Percentiles rank a stretch among this genome's conserved stretches.
These are phyloP conservation scores for Penicillium roqueforti DNA, from an alignment of 495 filamentous ascomycete genomes.

Conservation along the genomic window DNA sequence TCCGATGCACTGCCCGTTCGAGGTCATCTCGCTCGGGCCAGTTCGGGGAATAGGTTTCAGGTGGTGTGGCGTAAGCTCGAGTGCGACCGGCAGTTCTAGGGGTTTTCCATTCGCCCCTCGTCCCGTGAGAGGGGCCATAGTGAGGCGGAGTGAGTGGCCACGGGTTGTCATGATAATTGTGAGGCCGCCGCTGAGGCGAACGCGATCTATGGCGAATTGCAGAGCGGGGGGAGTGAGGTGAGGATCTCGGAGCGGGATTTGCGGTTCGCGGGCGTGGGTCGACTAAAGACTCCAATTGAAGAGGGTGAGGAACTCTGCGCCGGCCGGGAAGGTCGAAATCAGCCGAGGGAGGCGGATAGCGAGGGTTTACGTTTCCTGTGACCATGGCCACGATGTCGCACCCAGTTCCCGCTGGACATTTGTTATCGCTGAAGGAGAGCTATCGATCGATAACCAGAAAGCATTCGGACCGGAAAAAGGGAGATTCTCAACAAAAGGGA, in stretches of 20 bases:
- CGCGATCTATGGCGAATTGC: constrained; percentile 23
- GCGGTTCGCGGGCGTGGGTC: constrained; percentile 30
- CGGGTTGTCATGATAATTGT: constrained; percentile 24
- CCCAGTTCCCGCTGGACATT: constrained; percentile 47
- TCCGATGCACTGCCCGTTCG: constrained; percentile 29
- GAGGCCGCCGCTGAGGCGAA: constrained; percentile 26
- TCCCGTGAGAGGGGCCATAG: constrained; percentile 18
- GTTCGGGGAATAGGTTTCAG: constrained; percentile 19
- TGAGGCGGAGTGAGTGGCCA: constrained; percentile 30
- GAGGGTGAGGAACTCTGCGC: constrained; percentile 32
- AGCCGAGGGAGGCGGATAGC: constrained; percentile 34
- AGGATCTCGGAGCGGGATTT: constrained; percentile 19
- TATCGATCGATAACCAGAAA: background rate
- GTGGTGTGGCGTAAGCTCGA: constrained; percentile 19
- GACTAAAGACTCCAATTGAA: constrained; percentile 34
- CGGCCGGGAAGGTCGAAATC: constrained; percentile 34
- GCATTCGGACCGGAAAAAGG: constrained; percentile 1
- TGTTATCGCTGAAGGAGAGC: constrained; percentile 24
- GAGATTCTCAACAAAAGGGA: constrained; percentile 7
- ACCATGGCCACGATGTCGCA: constrained; percentile 47
- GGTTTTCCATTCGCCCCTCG: constrained; percentile 20
- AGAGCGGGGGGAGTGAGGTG: constrained; percentile 24
- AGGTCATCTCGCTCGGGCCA: constrained; percentile 23
- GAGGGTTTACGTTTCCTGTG: constrained; percentile 44
- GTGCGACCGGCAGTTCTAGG: constrained; percentile 21